These are phyloP conservation scores for Septoria petroselini DNA, from an alignment of 2,329 filamentous ascomycete species.

Conservation along the genomic window DNA sequence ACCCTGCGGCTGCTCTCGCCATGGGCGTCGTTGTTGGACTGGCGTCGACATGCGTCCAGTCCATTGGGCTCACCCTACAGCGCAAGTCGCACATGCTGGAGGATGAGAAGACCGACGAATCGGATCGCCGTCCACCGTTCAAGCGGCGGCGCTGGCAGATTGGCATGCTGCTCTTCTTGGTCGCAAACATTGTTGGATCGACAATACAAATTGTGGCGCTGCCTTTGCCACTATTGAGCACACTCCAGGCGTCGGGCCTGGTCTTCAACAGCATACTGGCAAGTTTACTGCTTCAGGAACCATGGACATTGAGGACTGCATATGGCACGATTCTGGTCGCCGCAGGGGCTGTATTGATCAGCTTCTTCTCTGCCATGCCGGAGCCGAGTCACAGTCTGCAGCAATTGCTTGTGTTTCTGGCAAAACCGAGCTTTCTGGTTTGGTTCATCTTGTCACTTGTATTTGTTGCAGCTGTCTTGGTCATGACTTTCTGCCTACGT, in stretches of 20 bases:
- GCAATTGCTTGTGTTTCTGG: constrained; percentile 75
- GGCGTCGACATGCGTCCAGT: constrained; percentile 90
- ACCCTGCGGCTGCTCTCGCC: constrained; percentile 27
- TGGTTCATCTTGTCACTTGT: constrained; percentile 85
- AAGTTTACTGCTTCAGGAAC: constrained; percentile 84
- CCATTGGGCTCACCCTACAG: constrained; percentile 89
- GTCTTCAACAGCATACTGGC: constrained; percentile 99
- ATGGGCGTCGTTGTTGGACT: constrained; percentile 91
- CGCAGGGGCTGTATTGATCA: constrained; percentile 83
- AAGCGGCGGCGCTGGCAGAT: constrained; percentile 88
- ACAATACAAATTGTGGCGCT: constrained; percentile 97
- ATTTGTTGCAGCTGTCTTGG: constrained; percentile 64
- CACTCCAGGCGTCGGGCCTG: constrained; percentile 88
- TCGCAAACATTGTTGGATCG: constrained; percentile 90
- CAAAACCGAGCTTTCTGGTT: constrained; percentile 69
- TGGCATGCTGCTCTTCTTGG: constrained; percentile 95
- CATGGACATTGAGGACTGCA: constrained; percentile 91
- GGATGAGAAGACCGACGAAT: constrained; percentile 80
- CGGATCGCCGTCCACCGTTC: constrained; percentile 80
- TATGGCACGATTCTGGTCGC: constrained; percentile 86
- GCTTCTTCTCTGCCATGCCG: constrained; percentile 87
- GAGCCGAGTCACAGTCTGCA: constrained; percentile 85
- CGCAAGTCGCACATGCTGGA: constrained; percentile 97
- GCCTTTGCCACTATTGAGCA: constrained; percentile 89
- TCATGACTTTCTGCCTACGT: constrained; percentile 54